Conservation (phyloP, 306 rosid genomes). For the Dalbergia cultrata region DNA sequence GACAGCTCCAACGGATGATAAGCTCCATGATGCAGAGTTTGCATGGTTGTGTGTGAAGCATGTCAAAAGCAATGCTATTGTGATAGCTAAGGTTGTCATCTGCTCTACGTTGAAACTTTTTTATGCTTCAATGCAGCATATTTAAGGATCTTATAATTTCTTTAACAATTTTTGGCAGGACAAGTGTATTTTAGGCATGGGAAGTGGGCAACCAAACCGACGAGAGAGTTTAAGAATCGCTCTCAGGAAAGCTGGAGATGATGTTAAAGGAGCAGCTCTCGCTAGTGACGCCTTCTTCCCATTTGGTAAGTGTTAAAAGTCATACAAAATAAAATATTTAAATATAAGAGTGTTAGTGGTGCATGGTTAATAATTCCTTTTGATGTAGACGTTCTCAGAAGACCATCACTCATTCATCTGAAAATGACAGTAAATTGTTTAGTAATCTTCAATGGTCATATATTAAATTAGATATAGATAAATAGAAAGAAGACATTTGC, state of each 20-base stretch:
- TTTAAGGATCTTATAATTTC: conserved; percentile 33
- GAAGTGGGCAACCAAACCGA: conserved; percentile 98
- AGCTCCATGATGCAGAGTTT: conserved; percentile 79
- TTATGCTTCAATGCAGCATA: not conserved
- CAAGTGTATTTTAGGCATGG: conserved; percentile 95
- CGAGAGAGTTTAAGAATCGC: conserved; percentile 88
- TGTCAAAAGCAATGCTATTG: conserved; percentile 95
- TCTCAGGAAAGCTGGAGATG: conserved; percentile 87
- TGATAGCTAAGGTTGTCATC: conserved; percentile 76
- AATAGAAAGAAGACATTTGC: not conserved
- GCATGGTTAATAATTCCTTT: not conserved
- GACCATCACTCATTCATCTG: not conserved
- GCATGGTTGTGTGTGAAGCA: conserved; percentile 96
- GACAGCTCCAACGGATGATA: conserved; percentile 68
- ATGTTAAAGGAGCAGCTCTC: conserved; percentile 90
- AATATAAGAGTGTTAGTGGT: not conserved
- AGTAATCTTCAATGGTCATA: not conserved
- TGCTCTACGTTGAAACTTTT: not conserved
- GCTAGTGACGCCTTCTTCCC: conserved; percentile 99
- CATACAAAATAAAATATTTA: not conserved
- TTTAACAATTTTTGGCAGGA: conserved; percentile 59
- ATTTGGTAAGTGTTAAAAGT: conserved; percentile 68
- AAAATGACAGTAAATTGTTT: not conserved
- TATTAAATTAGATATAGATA: conserved; percentile 4
- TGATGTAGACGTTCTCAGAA: not conserved